Percentiles rank a stretch among this genome's conserved stretches.
These are phyloP conservation scores for Suillus placidus DNA, from an alignment of 768 basidiomycete genomes.

Conservation along the genomic window DNA sequence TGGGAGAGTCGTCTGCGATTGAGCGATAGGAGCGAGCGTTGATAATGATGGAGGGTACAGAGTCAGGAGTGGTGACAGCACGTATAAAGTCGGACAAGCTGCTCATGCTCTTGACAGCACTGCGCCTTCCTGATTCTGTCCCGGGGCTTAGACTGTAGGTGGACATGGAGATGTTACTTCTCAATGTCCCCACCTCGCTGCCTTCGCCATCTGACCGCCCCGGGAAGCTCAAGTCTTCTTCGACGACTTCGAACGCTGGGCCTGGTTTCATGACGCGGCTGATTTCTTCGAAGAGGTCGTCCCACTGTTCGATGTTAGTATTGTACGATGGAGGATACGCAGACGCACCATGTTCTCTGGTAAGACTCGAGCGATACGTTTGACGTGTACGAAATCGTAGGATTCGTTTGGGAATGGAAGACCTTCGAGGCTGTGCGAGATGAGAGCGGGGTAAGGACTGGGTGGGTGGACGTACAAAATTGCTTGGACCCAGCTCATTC, in stretches of 20 bases:
- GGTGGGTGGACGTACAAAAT: constrained; percentile 59
- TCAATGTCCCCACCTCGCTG: constrained; percentile 3
- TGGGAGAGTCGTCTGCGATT: constrained; percentile 20
- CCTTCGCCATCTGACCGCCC: constrained; percentile 38
- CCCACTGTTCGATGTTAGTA: constrained; percentile 52
- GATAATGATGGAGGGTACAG: background rate
- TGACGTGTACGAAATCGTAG: constrained; percentile 80
- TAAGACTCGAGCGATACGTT: constrained; percentile 50
- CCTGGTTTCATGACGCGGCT: constrained; percentile 73
- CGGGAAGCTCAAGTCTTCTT: constrained; percentile 77
- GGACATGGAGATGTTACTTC: background rate
- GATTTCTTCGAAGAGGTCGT: constrained; percentile 67
- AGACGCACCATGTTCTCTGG: constrained; percentile 69
- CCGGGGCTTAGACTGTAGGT: background rate
- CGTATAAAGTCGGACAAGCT: background rate
- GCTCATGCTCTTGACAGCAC: background rate
- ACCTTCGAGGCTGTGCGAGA: constrained; percentile 53
- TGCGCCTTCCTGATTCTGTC: background rate
- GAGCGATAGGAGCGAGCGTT: background rate
- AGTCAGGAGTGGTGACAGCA: background rate
- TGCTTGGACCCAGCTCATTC: constrained; percentile 72
- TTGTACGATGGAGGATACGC: background rate
- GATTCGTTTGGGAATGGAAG: constrained; percentile 73
- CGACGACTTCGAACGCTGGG: constrained; percentile 74
- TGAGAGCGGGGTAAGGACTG: background rate